These are phyloP conservation scores for Aphanomyces cochlioides DNA, from an alignment of 352 stramenopile species.

Conservation along the genomic window DNA sequence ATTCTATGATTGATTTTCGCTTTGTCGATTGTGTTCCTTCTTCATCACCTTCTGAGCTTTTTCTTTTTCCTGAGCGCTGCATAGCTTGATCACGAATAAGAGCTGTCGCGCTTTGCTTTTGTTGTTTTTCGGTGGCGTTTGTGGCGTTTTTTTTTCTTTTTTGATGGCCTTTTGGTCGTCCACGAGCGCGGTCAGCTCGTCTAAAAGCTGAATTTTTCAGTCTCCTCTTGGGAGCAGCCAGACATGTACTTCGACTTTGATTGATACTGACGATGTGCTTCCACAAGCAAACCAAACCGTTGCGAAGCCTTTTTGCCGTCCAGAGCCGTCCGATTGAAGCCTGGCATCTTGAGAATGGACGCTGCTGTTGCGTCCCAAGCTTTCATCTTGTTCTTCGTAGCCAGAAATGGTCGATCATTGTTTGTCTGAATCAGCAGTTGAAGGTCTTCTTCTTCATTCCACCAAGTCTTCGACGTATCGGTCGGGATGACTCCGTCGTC, in stretches of 20 bases:
- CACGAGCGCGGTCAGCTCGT: not conserved
- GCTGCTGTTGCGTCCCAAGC: not conserved
- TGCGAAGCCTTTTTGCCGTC: no score
- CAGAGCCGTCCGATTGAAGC: no score
- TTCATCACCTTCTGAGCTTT: not conserved
- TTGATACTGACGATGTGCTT: no score
- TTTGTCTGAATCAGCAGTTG: not conserved
- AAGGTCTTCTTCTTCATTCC: not conserved
- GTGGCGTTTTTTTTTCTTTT: constrained; percentile 6
- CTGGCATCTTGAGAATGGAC: no score
- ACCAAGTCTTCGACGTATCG: not conserved
- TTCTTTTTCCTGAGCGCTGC: constrained; percentile 4
- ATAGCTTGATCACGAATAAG: constrained; percentile 6
- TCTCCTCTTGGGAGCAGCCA: no score
- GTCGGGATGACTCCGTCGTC: no score
- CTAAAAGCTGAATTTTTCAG: not conserved
- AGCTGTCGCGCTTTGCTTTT: constrained; percentile 12
- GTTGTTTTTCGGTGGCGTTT: not conserved
- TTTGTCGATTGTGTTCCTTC: not conserved
- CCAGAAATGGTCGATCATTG: constrained; percentile 1
- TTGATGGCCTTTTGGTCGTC: not conserved
- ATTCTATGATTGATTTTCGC: constrained; percentile 9
- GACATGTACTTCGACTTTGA: no score
- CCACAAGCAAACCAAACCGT: no score
- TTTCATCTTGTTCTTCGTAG: constrained; percentile 4